Evolutionary conservation across 106 monocot species (phyloP).

Genomic region (Dendrobium nobile): DNA sequence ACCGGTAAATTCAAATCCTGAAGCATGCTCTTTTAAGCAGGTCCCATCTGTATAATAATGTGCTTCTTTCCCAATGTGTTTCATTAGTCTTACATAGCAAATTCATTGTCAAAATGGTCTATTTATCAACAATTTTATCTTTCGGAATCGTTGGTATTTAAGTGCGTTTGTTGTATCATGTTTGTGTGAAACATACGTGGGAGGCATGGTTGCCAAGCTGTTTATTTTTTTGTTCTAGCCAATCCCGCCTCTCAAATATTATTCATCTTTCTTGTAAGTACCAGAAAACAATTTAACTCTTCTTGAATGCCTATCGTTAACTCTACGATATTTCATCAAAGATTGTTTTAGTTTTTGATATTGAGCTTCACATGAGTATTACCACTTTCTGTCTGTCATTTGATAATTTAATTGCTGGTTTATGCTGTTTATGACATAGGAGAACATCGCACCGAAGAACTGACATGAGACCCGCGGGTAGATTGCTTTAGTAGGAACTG

Average conservation of each 20-base stretch:
- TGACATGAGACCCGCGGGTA: no score
- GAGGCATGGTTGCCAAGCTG: no score
- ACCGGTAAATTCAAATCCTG: neutral
- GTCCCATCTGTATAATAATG: neutral
- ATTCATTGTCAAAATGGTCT: neutral
- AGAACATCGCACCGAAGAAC: no score
- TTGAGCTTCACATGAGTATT: no score
- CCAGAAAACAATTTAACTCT: neutral
- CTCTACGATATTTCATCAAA: no score
- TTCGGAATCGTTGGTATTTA: neutral
- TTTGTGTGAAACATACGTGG: neutral
- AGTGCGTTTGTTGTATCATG: neutral
- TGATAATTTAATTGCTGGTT: no score
- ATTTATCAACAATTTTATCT: conserved; percentile 4
- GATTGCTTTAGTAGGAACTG: no score
- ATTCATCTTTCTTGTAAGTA: neutral
- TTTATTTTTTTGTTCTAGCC: neutral
- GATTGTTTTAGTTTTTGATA: no score
- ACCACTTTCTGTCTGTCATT: no score
- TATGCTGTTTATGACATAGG: no score
- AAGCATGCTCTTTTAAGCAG: neutral
- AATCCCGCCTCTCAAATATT: neutral
- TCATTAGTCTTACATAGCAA: neutral
- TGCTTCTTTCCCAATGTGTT: neutral
- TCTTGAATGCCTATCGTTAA: neutral